Evolutionary conservation across 1,284 basidiomycete species (phyloP).

Genomic region (Ceratobasidium sp.): DNA sequence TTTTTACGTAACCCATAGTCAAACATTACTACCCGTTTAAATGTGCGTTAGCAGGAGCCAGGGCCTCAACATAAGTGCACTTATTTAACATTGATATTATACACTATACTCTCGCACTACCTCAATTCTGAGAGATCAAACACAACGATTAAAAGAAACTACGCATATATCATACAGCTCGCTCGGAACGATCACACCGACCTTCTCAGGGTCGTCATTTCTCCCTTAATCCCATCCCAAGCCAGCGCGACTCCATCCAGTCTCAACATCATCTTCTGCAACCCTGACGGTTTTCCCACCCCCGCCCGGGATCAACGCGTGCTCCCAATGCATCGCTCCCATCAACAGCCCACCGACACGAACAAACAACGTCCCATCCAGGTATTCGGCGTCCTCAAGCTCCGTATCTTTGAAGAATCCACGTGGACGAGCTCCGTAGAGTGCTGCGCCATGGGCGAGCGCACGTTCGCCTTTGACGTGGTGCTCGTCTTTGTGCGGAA

Average conservation of each 20-base stretch:
- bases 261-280: conserved; percentile 19
- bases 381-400: conserved; percentile 35
- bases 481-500: conserved; percentile 48
- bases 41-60: too few species aligned
- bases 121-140: too few species aligned
- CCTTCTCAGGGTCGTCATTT: too few species aligned
- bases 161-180: too few species aligned
- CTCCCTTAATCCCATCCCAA: conserved; percentile 25
- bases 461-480: conserved; percentile 47
- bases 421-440: conserved; percentile 43
- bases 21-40: too few species aligned
- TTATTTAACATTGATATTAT: too few species aligned
- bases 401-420: conserved; percentile 37
- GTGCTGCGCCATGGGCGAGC: conserved; percentile 36
- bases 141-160: too few species aligned
- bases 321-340: conserved; percentile 44
- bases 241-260: conserved; percentile 20
- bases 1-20: too few species aligned
- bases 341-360: conserved; percentile 45
- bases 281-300: background rate
- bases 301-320: background rate
- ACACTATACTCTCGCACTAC: too few species aligned
- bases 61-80: too few species aligned
- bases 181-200: too few species aligned
- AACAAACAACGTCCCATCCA: conserved; percentile 49